A percentile compares a stretch with the other conserved stretches of the same genome.
phyloP scores from a whole-genome alignment of 345 rosid genomes.

The Eucalyptus sp. region DNA sequence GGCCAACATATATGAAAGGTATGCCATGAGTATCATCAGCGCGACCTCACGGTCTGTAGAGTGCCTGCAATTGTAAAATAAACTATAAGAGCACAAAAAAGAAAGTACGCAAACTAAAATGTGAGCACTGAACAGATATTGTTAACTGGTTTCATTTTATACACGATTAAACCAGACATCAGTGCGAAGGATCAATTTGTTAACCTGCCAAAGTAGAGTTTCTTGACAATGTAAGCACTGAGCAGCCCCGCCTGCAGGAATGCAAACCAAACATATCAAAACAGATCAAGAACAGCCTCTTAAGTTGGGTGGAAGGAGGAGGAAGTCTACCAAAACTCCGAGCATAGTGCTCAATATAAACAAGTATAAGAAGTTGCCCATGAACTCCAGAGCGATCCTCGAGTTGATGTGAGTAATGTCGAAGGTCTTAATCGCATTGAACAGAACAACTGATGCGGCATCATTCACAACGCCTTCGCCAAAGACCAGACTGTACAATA shows the following conservation, averaged over 20 bases:
- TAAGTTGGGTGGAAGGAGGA: neutral
- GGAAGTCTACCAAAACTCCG: conserved; percentile 14
- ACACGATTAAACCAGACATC: neutral
- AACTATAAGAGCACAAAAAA: neutral
- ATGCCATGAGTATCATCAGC: conserved; percentile 45
- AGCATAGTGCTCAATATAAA: conserved; percentile 32
- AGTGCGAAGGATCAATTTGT: neutral
- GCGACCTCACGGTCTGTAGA: conserved; percentile 41
- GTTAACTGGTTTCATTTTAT: neutral
- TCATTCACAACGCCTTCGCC: conserved; percentile 48
- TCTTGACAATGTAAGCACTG: conserved; percentile 34
- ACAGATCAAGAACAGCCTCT: neutral
- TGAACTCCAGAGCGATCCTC: conserved; percentile 14
- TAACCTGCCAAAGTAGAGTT: conserved; percentile 41
- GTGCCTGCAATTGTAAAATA: conserved; percentile 11
- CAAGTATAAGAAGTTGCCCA: conserved; percentile 28
- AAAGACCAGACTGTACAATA: conserved; percentile 32
- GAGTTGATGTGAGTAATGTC: conserved; percentile 27
- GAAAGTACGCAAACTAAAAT: neutral
- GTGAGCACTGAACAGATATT: neutral
- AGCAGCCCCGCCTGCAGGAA: conserved; percentile 32
- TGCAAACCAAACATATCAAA: neutral
- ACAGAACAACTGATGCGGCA: conserved; percentile 41
- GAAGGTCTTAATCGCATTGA: conserved; percentile 32
- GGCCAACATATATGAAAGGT: conserved; percentile 35